These are phyloP conservation scores for Cercospora janseana DNA, from an alignment of 2,329 filamentous ascomycete genomes.

Conservation along the genomic window DNA sequence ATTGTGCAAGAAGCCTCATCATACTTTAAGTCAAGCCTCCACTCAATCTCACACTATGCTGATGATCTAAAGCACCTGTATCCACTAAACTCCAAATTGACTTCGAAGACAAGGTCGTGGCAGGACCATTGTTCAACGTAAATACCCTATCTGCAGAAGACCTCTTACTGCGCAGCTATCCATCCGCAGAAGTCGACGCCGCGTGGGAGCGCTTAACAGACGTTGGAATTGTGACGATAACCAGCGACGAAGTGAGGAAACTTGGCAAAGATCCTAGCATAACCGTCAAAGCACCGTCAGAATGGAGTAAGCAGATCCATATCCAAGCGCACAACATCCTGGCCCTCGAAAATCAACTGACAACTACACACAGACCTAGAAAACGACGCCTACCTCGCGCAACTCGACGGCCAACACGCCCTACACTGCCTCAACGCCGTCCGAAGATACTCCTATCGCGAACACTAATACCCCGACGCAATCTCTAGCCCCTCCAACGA, in stretches of 20 bases:
- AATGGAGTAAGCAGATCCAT: background rate
- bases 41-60: no score
- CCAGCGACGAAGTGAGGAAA: background rate
- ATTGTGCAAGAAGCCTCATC: no score
- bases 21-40: no score
- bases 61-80: no score
- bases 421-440: constrained; percentile 9
- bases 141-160: background rate
- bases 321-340: no score
- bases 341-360: no score
- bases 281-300: background rate
- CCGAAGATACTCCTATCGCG: constrained; percentile 6
- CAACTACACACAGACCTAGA: no score
- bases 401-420: constrained; percentile 11
- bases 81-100: no score
- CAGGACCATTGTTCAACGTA: constrained; percentile 9
- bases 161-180: background rate
- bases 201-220: constrained; percentile 3
- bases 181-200: background rate
- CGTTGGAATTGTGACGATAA: constrained; percentile 2
- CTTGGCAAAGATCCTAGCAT: background rate
- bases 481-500: background rate
- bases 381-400: constrained; percentile 5
- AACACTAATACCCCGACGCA: constrained; percentile 9
- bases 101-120: constrained; percentile 1